phyloP scores from a whole-genome alignment of 805 yeast genomes.

The Hanseniaspora valbyensis region DNA sequence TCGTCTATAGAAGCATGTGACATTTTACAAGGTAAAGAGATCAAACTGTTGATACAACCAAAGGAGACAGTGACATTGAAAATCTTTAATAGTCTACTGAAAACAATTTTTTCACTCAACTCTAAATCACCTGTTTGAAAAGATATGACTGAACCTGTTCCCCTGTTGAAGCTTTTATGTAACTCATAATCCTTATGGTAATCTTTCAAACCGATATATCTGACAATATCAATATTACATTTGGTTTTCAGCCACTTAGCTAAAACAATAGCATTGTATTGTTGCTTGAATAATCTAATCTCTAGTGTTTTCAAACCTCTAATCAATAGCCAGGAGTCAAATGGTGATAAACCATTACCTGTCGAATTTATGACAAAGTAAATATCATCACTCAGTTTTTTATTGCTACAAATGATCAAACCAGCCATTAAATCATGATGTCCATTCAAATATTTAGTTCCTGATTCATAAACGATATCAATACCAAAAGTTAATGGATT shows the following conservation, averaged over 20 bases:
- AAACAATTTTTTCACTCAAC: conserved; percentile 61
- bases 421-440: conserved; percentile 98
- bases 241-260: conserved; percentile 59
- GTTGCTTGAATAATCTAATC: conserved; percentile 78
- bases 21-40: conserved; percentile 91
- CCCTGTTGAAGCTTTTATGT: conserved; percentile 65
- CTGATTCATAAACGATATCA: conserved; percentile 87
- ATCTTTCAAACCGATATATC: conserved; percentile 73
- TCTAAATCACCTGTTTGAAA: conserved; percentile 74
- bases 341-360: conserved; percentile 86
- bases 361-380: conserved; percentile 76
- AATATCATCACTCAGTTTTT: conserved; percentile 54
- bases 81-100: conserved; percentile 45
- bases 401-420: conserved; percentile 57
- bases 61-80: conserved; percentile 87
- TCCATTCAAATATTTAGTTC: conserved; percentile 84
- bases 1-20: conserved; percentile 95
- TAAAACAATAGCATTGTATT: conserved; percentile 60
- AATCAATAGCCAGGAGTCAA: conserved; percentile 79
- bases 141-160: conserved; percentile 81
- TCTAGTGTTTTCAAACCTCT: conserved; percentile 85
- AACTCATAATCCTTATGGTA: conserved; percentile 70
- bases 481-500: conserved; percentile 77
- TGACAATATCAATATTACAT: conserved; percentile 55
- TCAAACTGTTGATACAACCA: conserved; percentile 86